These are phyloP conservation scores for Mucor velutinosus DNA, from an alignment of 371 early-diverging fungal species.

Conservation along the genomic window DNA sequence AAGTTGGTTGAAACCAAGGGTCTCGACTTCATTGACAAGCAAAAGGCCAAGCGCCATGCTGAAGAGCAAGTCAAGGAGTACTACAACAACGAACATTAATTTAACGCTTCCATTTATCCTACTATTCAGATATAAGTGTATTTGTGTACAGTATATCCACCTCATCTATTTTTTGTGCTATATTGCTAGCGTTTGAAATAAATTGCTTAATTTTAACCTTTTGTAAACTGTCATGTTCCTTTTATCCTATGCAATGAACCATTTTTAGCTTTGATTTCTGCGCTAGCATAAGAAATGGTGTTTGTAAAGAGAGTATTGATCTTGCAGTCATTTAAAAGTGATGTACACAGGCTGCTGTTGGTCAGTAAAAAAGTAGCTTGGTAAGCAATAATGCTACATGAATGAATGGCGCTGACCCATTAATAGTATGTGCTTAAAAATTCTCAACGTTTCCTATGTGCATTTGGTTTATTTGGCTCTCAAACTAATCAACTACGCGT, in stretches of 20 bases:
- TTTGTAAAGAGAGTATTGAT: not conserved
- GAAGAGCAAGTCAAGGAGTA: constrained; percentile 35
- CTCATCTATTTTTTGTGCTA: not conserved
- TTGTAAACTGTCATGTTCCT: not conserved
- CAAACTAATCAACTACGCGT: too few relatives aligned
- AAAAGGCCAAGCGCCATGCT: constrained; percentile 48
- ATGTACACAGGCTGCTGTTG: too few relatives aligned
- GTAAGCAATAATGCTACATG: too few relatives aligned
- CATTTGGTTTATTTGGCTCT: too few relatives aligned
- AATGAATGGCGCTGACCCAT: too few relatives aligned
- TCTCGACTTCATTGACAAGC: constrained; percentile 47
- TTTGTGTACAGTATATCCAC: not conserved
- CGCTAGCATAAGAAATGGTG: not conserved
- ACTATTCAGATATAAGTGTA: not conserved
- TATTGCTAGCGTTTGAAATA: not conserved
- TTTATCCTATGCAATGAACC: not conserved
- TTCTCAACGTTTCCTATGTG: too few relatives aligned
- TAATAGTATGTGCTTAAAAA: too few relatives aligned
- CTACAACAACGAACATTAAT: constrained; percentile 26
- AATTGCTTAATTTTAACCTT: not conserved
- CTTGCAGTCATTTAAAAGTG: not conserved
- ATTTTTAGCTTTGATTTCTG: not conserved
- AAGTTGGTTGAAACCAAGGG: constrained; percentile 50
- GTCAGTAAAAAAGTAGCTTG: too few relatives aligned
- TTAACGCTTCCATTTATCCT: not conserved